A percentile compares a stretch with the other conserved stretches of the same genome.
These are phyloP conservation scores for Alternaria hordeiaustralica DNA, from an alignment of 2,329 filamentous ascomycete genomes.

Conservation along the genomic window DNA sequence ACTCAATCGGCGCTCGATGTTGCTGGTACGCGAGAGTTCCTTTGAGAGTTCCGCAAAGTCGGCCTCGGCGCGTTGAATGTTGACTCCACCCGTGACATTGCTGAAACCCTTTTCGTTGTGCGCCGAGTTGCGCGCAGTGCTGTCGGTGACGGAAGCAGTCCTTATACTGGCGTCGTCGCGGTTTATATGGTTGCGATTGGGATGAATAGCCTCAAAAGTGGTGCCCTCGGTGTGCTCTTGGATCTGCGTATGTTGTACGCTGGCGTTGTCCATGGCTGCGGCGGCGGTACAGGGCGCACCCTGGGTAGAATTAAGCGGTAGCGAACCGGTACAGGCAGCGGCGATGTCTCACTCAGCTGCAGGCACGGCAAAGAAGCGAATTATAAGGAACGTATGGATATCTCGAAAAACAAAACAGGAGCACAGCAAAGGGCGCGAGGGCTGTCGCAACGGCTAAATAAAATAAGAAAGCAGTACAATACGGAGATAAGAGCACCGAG, in stretches of 20 bases:
- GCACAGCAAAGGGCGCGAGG: neutral
- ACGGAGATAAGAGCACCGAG: conserved; percentile 18
- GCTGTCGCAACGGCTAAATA: conserved; percentile 13
- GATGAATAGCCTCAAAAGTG: conserved; percentile 41
- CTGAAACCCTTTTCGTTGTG: conserved; percentile 27
- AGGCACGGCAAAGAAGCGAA: conserved; percentile 10
- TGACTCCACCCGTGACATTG: conserved; percentile 52
- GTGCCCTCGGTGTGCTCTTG: conserved; percentile 28
- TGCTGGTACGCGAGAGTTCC: conserved; percentile 52
- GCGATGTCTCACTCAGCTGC: conserved; percentile 11
- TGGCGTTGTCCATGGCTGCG: conserved; percentile 34
- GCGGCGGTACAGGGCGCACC: conserved; percentile 26
- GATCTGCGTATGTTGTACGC: conserved; percentile 27
- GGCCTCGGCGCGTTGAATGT: conserved; percentile 70
- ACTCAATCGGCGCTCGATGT: conserved; percentile 47
- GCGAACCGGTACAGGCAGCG: neutral
- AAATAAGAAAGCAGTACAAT: conserved; percentile 14
- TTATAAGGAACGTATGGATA: conserved; percentile 22
- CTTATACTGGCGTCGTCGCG: conserved; percentile 25
- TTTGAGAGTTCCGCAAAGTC: conserved; percentile 72
- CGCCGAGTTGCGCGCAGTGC: conserved; percentile 28
- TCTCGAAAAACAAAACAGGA: conserved; percentile 5
- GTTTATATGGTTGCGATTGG: conserved; percentile 22
- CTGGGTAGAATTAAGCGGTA: conserved; percentile 4
- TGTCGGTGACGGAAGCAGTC: conserved; percentile 30